A percentile compares a stretch with the other conserved stretches of the same genome.
Conservation (phyloP, 768 basidiomycete species). For the Pholiota molesta region DNA sequence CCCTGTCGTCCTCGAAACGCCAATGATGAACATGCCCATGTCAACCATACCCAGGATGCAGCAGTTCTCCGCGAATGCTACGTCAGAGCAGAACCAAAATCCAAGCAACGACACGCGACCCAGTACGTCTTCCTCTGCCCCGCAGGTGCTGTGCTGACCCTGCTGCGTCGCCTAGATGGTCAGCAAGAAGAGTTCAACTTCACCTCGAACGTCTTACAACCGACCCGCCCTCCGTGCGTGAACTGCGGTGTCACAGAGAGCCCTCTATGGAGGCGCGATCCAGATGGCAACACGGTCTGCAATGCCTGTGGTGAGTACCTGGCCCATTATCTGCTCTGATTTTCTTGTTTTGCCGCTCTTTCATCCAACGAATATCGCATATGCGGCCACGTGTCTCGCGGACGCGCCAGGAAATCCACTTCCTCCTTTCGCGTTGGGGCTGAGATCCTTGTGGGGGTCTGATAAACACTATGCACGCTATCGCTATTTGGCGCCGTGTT, state of each 20-base stretch:
- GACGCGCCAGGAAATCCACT: constrained; percentile 16
- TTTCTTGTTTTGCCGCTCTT: constrained; percentile 14
- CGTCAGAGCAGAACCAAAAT: constrained; percentile 25
- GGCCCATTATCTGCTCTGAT: constrained; percentile 22
- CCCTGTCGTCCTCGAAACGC: constrained; percentile 59
- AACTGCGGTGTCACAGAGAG: constrained; percentile 81
- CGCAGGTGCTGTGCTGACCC: constrained; percentile 6
- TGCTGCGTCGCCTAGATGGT: constrained; percentile 14
- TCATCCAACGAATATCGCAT: constrained; percentile 1
- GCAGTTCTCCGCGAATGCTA: constrained; percentile 36
- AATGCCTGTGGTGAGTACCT: constrained; percentile 84
- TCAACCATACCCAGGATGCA: constrained; percentile 51
- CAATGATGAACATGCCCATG: constrained; percentile 53
- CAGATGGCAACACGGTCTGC: constrained; percentile 82
- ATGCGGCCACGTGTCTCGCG: constrained; percentile 23
- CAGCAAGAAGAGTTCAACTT: constrained; percentile 30
- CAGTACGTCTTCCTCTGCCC: constrained; percentile 21
- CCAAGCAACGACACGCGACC: constrained; percentile 27
- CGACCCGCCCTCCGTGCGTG: constrained; percentile 56
- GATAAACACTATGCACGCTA: constrained; percentile 4
- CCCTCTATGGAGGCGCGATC: constrained; percentile 84
- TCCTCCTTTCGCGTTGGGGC: constrained; percentile 4
- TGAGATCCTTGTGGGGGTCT: constrained; percentile 5
- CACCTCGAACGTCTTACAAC: constrained; percentile 25
- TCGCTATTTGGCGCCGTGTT: constrained; percentile 13